Evolutionary conservation across 1,284 basidiomycete genomes (phyloP), one percentile per base, ranked within the genome.

Genomic region (Meripilus lineatus): DNA sequence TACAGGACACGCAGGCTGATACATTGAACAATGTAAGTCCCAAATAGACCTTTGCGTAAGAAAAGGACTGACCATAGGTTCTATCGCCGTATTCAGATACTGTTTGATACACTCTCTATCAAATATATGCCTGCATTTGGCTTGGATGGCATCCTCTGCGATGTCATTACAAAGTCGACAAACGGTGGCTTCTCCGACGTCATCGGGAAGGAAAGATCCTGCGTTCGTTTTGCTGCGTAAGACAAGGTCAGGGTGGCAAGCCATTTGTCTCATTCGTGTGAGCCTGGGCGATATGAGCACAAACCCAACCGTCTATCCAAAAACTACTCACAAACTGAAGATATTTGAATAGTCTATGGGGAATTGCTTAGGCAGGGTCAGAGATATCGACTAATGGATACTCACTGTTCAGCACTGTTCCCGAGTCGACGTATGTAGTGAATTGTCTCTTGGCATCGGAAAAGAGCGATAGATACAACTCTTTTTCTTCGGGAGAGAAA

Each of bases 141-240:
- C 86, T 56, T 91, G 82, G 50, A 99, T 97, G 1, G 95, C 93
- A 58, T 99, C 96, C 65, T 99, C 96, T 0, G 93, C 95, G 42
- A 96, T 77, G 53, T 99, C 96, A 53, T 93, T 90, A 66, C 96
- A 99, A n/a, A 99, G 70, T 38, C 94, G 78, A 62, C 96, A 99
- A 3, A 94, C 77, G 0, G 86, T 85, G 5, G 82, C 81, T 62
- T 91, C 87, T 17, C 72, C 75, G 7, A 70, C 56, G 33, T 89
- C 81, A 10, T 79, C 73, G n/a, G 65, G 61, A 3, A 69, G 55
- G 56, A 89, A 86, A 35, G 75, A 71, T 11, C 72, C 71, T 1
- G 78, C 75, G 50, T 89, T 88, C 18, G 76, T 83, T 65, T 85
- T 89, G 67, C 90, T 93, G 52, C 92, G 84, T 28, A 99, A 72